Percentiles rank a stretch among this genome's conserved stretches.
These are phyloP conservation scores for Ceriops zippeliana DNA, from an alignment of 345 rosid genomes.

Conservation along the genomic window DNA sequence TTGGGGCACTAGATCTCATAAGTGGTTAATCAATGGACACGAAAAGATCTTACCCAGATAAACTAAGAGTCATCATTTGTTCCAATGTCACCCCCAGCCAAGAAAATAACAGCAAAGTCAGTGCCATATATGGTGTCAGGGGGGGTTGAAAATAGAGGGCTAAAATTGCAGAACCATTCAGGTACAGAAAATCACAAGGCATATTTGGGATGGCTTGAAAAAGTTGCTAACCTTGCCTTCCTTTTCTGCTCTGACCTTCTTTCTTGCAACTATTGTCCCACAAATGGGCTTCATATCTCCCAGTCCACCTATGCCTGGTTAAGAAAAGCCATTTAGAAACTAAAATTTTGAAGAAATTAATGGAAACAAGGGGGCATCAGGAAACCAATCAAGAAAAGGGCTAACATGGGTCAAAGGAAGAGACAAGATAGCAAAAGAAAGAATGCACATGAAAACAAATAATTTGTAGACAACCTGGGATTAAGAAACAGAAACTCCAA, in stretches of 20 bases:
- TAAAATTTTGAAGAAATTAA: not conserved
- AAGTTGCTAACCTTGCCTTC: conserved; percentile 66
- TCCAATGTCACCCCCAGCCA: conserved; percentile 21
- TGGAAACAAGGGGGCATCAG: not conserved
- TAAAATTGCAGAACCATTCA: conserved; percentile 11
- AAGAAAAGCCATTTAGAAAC: conserved; percentile 3
- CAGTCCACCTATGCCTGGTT: conserved; percentile 92
- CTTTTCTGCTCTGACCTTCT: conserved; percentile 94
- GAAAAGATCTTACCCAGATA: conserved; percentile 68
- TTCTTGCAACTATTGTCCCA: conserved; percentile 99
- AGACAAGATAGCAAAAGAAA: not conserved
- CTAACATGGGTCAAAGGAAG: not conserved
- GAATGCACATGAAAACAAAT: not conserved
- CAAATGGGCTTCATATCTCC: conserved; percentile 95
- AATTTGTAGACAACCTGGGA: not conserved
- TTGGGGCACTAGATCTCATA: not conserved
- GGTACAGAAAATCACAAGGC: not conserved
- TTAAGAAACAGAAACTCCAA: not conserved
- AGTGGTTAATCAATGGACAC: conserved; percentile 6
- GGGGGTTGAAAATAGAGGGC: conserved; percentile 11
- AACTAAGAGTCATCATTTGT: conserved; percentile 54
- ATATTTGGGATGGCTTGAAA: not conserved
- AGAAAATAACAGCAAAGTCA: conserved; percentile 23
- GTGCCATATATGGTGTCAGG: conserved; percentile 13
- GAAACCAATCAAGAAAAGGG: not conserved